A percentile compares a stretch with the other conserved stretches of the same genome.
These are phyloP conservation scores for Gnetum montanum DNA, from an alignment of 75 land plant genomes.

Conservation along the genomic window DNA sequence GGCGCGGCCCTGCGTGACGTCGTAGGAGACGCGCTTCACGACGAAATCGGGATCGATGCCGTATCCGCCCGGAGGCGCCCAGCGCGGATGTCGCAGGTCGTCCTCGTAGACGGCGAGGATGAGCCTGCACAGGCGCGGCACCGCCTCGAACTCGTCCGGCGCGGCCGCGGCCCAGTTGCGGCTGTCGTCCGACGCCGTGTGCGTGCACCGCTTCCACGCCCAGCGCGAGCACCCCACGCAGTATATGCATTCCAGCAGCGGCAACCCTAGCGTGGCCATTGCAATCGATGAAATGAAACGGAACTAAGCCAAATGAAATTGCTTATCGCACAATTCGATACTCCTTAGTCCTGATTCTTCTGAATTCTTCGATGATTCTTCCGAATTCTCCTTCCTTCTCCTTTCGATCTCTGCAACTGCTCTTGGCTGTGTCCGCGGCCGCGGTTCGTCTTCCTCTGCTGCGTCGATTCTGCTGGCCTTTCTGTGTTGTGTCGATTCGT, in stretches of 20 bases:
- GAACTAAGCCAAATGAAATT: too few species aligned
- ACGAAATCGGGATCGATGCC: slow-evolving; percentile 38
- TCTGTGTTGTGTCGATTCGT: too few species aligned
- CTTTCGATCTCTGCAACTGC: too few species aligned
- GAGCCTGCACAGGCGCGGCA: slow-evolving; percentile 47
- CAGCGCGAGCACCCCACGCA: slow-evolving; percentile 41
- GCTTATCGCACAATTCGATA: too few species aligned
- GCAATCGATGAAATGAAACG: too few species aligned
- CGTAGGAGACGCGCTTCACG: slow-evolving; percentile 41
- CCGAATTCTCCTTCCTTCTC: too few species aligned
- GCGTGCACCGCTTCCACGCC: slow-evolving; percentile 51
- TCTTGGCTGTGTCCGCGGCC: too few species aligned
- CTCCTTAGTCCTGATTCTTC: too few species aligned
- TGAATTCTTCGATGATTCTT: too few species aligned
- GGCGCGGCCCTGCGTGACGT: slow-evolving; percentile 29
- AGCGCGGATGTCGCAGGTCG: slow-evolving; percentile 43
- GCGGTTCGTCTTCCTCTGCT: too few species aligned
- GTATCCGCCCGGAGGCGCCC: slow-evolving; percentile 48
- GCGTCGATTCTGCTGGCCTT: too few species aligned
- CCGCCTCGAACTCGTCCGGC: slow-evolving; percentile 42
- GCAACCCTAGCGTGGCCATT: neutral
- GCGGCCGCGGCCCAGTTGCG: slow-evolving; percentile 36
- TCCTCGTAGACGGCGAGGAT: slow-evolving; percentile 66
- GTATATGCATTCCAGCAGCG: slow-evolving; percentile 29
- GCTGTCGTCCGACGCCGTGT: slow-evolving; percentile 57